These are phyloP conservation scores for Thelonectria discophora DNA, from an alignment of 2,329 filamentous ascomycete genomes.

Conservation along the genomic window DNA sequence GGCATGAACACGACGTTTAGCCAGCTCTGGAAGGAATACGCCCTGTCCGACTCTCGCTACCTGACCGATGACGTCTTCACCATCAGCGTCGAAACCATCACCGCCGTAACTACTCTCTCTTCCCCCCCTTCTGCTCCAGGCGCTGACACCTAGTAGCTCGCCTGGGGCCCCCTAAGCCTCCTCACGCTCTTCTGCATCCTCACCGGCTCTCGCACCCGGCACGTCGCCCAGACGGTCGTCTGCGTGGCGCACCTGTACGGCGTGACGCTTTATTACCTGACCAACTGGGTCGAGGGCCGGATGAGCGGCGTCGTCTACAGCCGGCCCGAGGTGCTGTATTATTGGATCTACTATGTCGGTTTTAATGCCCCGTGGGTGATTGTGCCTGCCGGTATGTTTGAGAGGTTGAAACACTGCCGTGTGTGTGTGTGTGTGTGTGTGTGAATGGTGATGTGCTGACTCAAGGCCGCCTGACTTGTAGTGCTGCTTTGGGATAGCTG, in stretches of 20 bases:
- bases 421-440: conserved; percentile 24
- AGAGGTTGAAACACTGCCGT: too few relatives aligned
- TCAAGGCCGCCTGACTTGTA: too few relatives aligned
- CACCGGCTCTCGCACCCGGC: conserved; percentile 53
- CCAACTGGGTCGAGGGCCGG: conserved; percentile 59
- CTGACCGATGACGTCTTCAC: conserved; percentile 84
- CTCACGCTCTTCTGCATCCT: conserved; percentile 58
- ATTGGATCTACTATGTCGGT: conserved; percentile 70
- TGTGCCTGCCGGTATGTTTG: conserved; percentile 61
- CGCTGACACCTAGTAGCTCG: conserved; percentile 47
- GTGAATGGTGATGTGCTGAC: not conserved
- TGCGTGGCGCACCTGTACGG: conserved; percentile 68
- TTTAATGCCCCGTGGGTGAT: conserved; percentile 70
- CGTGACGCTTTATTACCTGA: conserved; percentile 69
- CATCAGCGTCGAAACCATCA: conserved; percentile 86
- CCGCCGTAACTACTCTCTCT: conserved; percentile 63
- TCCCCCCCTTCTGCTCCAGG: too few relatives aligned
- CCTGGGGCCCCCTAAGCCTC: conserved; percentile 68
- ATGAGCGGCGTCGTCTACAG: conserved; percentile 59
- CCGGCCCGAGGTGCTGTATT: conserved; percentile 68
- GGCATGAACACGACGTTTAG: conserved; percentile 77
- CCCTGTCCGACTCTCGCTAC: conserved; percentile 86
- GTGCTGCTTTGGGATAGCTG: conserved; percentile 48
- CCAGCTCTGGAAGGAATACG: conserved; percentile 94
- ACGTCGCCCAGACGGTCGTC: conserved; percentile 61